A percentile compares a stretch with the other conserved stretches of the same genome.
phyloP scores from a whole-genome alignment of 2,329 filamentous ascomycete genomes.

The Chalaropsis ovoidea region DNA sequence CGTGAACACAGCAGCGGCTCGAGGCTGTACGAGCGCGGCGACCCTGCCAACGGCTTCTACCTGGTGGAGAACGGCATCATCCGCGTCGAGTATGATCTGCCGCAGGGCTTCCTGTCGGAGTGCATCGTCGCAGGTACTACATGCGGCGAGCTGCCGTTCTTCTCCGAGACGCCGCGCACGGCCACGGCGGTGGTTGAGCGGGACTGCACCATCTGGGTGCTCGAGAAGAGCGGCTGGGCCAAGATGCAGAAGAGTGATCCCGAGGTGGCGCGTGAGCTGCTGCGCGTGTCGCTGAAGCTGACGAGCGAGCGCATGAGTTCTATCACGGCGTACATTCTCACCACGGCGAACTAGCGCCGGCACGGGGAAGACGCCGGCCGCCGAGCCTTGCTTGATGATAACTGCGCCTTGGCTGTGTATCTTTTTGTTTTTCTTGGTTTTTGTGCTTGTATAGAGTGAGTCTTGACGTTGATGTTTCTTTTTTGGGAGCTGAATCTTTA shows the following conservation, averaged over 20 bases:
- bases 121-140: slow-evolving; percentile 90
- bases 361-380: neutral
- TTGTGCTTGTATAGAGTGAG: slow-evolving; percentile 5
- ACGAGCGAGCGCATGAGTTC: slow-evolving; percentile 83
- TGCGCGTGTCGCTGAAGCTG: slow-evolving; percentile 82
- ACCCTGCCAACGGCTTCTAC: slow-evolving; percentile 74
- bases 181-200: slow-evolving; percentile 77
- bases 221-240: slow-evolving; percentile 63
- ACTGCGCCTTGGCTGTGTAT: slow-evolving; percentile 4
- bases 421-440: slow-evolving; percentile 16
- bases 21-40: slow-evolving; percentile 66
- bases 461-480: neutral
- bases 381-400: neutral
- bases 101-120: slow-evolving; percentile 81
- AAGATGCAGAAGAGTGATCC: slow-evolving; percentile 60
- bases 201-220: slow-evolving; percentile 71
- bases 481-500: neutral
- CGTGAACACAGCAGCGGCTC: slow-evolving; percentile 58
- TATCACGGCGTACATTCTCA: slow-evolving; percentile 49
- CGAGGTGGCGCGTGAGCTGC: slow-evolving; percentile 70
- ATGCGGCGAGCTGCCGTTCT: slow-evolving; percentile 92
- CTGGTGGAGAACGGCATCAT: slow-evolving; percentile 82
- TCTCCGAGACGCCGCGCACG: slow-evolving; percentile 78
- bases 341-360: slow-evolving; percentile 37
- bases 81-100: slow-evolving; percentile 78